Conservation (phyloP, 371 early-diverging fungal species). For the Mortierella sp. region DNA sequence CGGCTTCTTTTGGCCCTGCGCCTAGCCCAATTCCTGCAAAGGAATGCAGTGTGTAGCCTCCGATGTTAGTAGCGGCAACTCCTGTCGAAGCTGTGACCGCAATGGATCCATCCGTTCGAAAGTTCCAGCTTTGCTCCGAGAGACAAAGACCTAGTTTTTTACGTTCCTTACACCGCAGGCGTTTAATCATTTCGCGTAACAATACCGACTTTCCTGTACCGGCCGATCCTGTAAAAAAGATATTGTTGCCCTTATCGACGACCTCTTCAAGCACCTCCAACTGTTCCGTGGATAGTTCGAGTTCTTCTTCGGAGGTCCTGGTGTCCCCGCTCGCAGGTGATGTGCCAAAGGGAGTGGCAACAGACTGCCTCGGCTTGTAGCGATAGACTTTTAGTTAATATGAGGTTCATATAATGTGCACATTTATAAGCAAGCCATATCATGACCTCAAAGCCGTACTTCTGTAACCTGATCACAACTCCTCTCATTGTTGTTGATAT, state of each 20-base stretch:
- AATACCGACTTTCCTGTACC: constrained; percentile 57
- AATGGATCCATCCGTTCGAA: constrained; percentile 41
- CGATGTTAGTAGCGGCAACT: constrained; percentile 60
- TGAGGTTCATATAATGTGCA: no score
- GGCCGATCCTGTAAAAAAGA: constrained; percentile 68
- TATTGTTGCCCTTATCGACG: constrained; percentile 57
- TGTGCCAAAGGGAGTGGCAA: no score
- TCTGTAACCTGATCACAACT: no score
- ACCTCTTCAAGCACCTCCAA: constrained; percentile 62
- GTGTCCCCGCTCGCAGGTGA: no score
- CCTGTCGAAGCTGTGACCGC: constrained; percentile 56
- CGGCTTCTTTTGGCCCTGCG: constrained; percentile 11
- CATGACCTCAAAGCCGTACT: no score
- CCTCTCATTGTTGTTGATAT: no score
- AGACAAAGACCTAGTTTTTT: no score
- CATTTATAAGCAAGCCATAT: no score
- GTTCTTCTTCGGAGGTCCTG: no score
- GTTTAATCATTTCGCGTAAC: constrained; percentile 56
- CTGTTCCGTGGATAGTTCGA: constrained; percentile 58
- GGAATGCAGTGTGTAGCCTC: constrained; percentile 70
- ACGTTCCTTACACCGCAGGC: constrained; percentile 27
- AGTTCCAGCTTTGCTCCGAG: background rate
- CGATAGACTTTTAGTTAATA: no score
- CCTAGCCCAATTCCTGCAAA: constrained; percentile 63
- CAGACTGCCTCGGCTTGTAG: no score